Base-by-base conservation (phyloP, 148 eudicot genomes). In the Oxyria digyna region DNA sequence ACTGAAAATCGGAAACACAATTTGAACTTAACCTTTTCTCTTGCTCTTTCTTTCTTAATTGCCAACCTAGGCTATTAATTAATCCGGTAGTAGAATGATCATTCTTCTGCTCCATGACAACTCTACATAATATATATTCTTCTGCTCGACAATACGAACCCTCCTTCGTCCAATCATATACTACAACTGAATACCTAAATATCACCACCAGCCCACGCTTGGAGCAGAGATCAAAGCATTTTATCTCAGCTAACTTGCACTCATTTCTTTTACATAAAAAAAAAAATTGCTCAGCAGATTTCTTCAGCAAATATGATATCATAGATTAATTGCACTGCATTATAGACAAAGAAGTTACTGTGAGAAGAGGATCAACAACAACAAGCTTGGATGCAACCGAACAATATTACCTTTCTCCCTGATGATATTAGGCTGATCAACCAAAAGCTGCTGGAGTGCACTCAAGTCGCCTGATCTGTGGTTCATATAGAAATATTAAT, bases 381-480 rank as follows among this genome's bases (percentile, higher is more conserved):
- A 29, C 8, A 29, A n/a, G n/a, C 57, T 50, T 5, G 8, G 4
- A 59, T 3, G 8, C 0, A 15, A 59, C 65, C 11, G 37, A 59
- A 31, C 26, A 45, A 42, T 41, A 41, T 14, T 77, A 89, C 98
- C 91, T 83, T 92, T 94, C 29, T 92, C 91, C 71, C 49, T 80
- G 12, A 85, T 82, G 37, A 92, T 87, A 74, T 87, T 87, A 35
- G 98, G 96, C 78, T 92, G 86, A 79, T 92, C 96, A 79, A 87
- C 82, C 80, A 92, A 77, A 32, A 92, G 88, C 77, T 86, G 87
- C 72, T 76, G 83, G 65, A 92, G 81, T 32, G 87, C 87, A 70
- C 79, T 89, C 82, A 89, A 66, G 78, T 87, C 88, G 64, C 59
- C 72, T 40, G 72, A 79, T 73, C 94, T 83, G 84, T 29, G 14